Evolutionary conservation across 176 grass and related monocot species (phyloP), one percentile per base, ranked within the genome.

Genomic region (Carex cristatella): DNA sequence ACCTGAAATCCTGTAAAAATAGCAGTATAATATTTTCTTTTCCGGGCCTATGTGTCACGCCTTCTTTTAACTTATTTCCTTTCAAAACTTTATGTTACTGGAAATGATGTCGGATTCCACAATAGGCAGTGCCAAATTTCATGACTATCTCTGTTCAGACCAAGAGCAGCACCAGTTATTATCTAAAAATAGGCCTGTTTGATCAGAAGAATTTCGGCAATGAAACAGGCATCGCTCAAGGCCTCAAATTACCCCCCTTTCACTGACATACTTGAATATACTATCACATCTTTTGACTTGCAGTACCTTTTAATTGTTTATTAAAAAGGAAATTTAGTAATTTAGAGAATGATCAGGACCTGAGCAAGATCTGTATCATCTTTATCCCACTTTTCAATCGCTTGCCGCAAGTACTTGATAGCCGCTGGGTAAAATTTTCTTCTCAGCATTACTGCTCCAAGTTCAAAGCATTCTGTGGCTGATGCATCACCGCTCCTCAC

Each of bases 341-440:
- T 54, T 23, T 28, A 63, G 33, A 57, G 69, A 18, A 85, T 61
- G 23, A 84, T 54, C 37, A 98, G 65, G 48, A 98, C 96, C 96
- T 98, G 96, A 3, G 96, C 91, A 49, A 99, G 90, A 88, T 99
- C 96, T 56, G 85, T 82, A 58, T 99, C 93, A 60, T 99, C 96
- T 84, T 81, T 91, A 61, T 99, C 96, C 96, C 96, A 99, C 89
- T 95, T 99, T 55, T 94, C 89, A 84, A 95, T 92, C 80, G 96
- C 96, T 87, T 99, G 89, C 48, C 86, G 87, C 18, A 99, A 87
- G 78, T 99, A 99, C 73, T 99, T 99, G 79, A 86, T 94, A 67
- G 96, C 96, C 14, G 93, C 96, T 69, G 96, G 91, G 58, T 99
- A 99, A 82, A 99, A 91, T 78, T 99, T 99, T 84, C 96, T 94